Conservation (phyloP, 2,329 filamentous ascomycete species). For the Fusarium sp. region DNA sequence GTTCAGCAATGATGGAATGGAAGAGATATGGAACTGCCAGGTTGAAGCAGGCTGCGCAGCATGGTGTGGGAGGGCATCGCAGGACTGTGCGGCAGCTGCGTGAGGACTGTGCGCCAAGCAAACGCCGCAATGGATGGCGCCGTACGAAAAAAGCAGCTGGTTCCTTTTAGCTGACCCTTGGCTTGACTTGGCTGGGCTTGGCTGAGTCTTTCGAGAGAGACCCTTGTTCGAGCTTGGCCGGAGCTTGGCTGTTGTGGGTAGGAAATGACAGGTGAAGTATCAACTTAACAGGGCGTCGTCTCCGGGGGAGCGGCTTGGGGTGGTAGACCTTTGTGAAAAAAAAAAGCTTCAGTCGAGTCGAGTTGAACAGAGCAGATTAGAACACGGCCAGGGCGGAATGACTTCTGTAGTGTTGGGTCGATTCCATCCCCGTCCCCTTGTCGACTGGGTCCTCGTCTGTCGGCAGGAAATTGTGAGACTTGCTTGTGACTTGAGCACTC, state of each 20-base stretch:
- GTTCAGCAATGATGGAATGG: slow-evolving; percentile 8
- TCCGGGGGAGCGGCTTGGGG: not conserved
- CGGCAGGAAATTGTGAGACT: slow-evolving; percentile 12
- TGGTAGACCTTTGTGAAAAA: not conserved
- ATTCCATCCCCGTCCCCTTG: slow-evolving; percentile 8
- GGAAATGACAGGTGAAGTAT: slow-evolving; percentile 15
- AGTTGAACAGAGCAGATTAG: not conserved
- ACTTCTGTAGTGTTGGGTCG: not conserved
- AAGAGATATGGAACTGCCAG: slow-evolving; percentile 27
- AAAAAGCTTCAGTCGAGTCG: not conserved
- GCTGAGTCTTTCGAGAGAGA: slow-evolving; percentile 32
- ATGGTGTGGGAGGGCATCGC: slow-evolving; percentile 40
- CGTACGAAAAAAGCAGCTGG: slow-evolving; percentile 7
- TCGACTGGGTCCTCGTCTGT: slow-evolving; percentile 7
- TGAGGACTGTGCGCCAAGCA: slow-evolving; percentile 37
- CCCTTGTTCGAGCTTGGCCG: slow-evolving; percentile 30
- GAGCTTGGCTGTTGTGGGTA: slow-evolving; percentile 22
- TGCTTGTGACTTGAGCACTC: not conserved
- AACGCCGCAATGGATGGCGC: slow-evolving; percentile 23
- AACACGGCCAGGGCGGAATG: not conserved
- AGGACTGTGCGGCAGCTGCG: slow-evolving; percentile 35
- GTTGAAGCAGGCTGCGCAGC: slow-evolving; percentile 31
- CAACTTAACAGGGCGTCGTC: not conserved
- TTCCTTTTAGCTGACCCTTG: slow-evolving; percentile 34
- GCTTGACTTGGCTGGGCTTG: slow-evolving; percentile 31